Percentiles rank a stretch among this genome's conserved stretches.
phyloP scores from a whole-genome alignment of 2,329 filamentous ascomycete species.

The Parafenestella ontariensis region DNA sequence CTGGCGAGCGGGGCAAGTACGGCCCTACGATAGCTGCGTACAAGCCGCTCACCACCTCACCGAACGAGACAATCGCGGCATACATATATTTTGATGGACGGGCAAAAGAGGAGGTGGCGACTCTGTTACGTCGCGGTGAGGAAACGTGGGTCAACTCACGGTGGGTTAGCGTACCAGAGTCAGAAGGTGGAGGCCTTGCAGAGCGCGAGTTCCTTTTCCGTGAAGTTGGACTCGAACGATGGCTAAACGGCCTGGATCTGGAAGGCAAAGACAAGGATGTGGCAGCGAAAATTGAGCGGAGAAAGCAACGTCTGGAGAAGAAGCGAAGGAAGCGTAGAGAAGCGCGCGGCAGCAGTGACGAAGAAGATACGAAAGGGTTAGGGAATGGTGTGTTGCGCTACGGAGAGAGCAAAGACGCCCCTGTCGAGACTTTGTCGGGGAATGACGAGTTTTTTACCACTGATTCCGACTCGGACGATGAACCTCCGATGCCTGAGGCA shows the following conservation, averaged over 20 bases:
- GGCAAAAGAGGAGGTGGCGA: constrained; percentile 95
- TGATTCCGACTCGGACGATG: constrained; percentile 76
- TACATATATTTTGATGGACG: constrained; percentile 99
- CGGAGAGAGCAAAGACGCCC: constrained; percentile 75
- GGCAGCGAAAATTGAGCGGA: constrained; percentile 75
- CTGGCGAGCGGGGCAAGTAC: constrained; percentile 60
- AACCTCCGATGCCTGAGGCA: constrained; percentile 87
- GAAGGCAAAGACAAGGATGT: constrained; percentile 79
- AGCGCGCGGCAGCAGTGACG: constrained; percentile 57
- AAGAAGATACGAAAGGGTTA: constrained; percentile 46
- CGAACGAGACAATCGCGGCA: constrained; percentile 96
- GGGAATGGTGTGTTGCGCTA: constrained; percentile 75
- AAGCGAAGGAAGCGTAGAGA: constrained; percentile 80
- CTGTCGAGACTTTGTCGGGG: constrained; percentile 75
- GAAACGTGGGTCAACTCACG: constrained; percentile 99
- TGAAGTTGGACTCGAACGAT: constrained; percentile 93
- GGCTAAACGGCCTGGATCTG: constrained; percentile 96
- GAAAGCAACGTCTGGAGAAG: constrained; percentile 76
- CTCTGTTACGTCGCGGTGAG: constrained; percentile 86
- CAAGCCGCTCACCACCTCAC: constrained; percentile 87
- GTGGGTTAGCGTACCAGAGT: constrained; percentile 93
- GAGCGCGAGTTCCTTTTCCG: constrained; percentile 97
- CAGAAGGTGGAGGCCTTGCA: constrained; percentile 90
- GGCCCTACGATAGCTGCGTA: constrained; percentile 76
- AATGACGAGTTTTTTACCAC: constrained; percentile 70